phyloP scores from a whole-genome alignment of 768 basidiomycete genomes.

The Hypholoma sublateritium region DNA sequence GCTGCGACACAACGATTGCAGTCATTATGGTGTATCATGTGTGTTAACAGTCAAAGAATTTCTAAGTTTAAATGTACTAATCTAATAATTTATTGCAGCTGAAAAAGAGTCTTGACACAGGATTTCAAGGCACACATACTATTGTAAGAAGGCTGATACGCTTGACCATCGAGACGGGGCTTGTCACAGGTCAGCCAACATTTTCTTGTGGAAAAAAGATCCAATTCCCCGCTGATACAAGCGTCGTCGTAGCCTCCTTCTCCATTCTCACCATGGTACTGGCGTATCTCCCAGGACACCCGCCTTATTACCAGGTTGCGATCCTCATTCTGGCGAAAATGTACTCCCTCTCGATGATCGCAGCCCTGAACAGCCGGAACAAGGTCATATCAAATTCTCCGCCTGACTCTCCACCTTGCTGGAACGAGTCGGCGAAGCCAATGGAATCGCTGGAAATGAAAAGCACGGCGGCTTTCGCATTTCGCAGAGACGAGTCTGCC shows the following conservation, averaged over 20 bases:
- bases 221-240: not conserved
- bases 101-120: not conserved
- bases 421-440: not conserved
- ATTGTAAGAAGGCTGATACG: not conserved
- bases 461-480: too few species aligned
- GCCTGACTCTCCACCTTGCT: too few species aligned
- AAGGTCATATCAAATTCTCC: not conserved
- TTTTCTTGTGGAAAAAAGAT: too few species aligned
- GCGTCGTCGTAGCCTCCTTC: not conserved
- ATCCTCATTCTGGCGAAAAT: not conserved
- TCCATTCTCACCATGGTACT: not conserved
- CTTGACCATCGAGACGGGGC: not conserved
- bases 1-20: not conserved
- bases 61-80: not conserved
- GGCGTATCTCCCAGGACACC: not conserved
- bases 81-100: not conserved
- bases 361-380: not conserved
- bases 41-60: not conserved
- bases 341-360: not conserved
- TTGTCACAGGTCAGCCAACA: not conserved
- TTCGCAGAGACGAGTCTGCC: too few species aligned
- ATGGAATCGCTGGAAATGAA: too few species aligned
- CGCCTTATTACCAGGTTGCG: not conserved
- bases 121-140: not conserved
- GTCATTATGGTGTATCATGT: not conserved